A percentile compares a stretch with the other conserved stretches of the same genome.
phyloP scores from a whole-genome alignment of 208 protist species.

The Herpetomonas samuelpessoai region DNA sequence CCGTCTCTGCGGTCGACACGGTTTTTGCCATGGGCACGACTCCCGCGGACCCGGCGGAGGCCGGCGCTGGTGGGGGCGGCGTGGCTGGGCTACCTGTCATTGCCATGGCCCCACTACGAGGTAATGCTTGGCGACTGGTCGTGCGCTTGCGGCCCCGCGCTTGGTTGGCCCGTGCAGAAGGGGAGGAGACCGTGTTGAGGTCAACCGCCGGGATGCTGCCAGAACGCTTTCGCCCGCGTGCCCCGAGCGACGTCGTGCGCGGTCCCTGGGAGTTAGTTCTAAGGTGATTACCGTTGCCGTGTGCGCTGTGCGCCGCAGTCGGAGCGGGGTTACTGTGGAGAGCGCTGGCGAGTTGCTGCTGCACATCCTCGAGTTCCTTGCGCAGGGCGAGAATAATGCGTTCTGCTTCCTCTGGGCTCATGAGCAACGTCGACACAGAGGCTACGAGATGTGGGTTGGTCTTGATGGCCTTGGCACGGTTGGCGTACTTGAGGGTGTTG shows the following conservation, averaged over 20 bases:
- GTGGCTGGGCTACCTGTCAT: too few relatives aligned
- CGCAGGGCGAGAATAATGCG: conserved; percentile 59
- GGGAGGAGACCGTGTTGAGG: neutral
- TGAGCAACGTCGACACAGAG: conserved; percentile 4
- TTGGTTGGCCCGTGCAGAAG: neutral
- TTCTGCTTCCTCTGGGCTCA: conserved; percentile 40
- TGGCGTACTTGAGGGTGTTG: conserved; percentile 96
- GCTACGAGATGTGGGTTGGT: conserved; percentile 77
- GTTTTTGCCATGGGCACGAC: too few relatives aligned
- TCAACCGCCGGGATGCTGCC: too few relatives aligned
- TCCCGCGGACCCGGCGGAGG: neutral
- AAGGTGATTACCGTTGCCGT: neutral
- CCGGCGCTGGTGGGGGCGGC: neutral
- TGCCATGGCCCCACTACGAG: neutral
- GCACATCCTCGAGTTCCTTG: conserved; percentile 53
- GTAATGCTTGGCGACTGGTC: neutral
- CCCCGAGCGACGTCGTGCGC: neutral
- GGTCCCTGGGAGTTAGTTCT: neutral
- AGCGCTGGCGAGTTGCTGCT: conserved; percentile 25
- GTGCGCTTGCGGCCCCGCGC: neutral
- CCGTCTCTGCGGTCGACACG: neutral
- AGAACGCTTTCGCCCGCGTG: too few relatives aligned
- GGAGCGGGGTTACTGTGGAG: neutral
- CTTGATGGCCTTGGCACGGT: conserved; percentile 92
- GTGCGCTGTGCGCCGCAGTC: too few relatives aligned